Base-by-base conservation (phyloP, 169 alveolate species). In the Eimeria necatrix region DNA sequence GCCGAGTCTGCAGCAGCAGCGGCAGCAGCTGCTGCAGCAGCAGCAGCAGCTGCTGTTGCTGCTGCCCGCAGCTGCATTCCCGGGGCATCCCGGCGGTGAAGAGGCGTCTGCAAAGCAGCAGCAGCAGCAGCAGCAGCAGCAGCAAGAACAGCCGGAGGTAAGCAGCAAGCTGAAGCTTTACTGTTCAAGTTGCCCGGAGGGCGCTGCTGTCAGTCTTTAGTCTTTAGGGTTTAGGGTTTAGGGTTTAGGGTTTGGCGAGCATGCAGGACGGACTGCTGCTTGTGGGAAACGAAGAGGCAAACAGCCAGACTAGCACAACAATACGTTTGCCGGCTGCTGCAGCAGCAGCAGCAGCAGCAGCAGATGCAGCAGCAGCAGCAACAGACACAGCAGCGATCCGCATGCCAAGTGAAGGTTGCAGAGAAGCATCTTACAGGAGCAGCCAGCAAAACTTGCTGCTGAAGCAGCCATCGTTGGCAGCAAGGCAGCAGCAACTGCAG, bases 21-120 rank as follows among this genome's bases (percentile, higher is more conserved):
- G 46, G 56, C 60, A 24, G 84, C 64, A 73, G 32, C 76, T 64
- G 84, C 84, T 12, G 51, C 84, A 24, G 59, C 84, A 73, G 60
- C 84, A 73, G 84, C 56, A 14, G 51, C 84, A 26, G 60, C 84
- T 73, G 84, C 84, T 73, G 60, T 22, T 26, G 56, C 84, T 41
- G 59, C 59, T 48, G 4, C 53, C 8, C 14, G 6, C 51, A 20
- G 14, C 83, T 71, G 10, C 83, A n/a, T n/a, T n/a, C n/a, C n/a
- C n/a, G n/a, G n/a, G n/a, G n/a, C n/a, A n/a, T n/a, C n/a, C n/a
- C n/a, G n/a, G n/a, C n/a, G n/a, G n/a, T 61, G n/a, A 61, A 61
- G 73, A 4, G 8, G 73, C 41, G 4, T 7, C 8, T 4, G 73
- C 73, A 8, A 61, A 61, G 73, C 5, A 61, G 73, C 73, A 61